Conservation (phyloP, 129 eudicot genomes). For the Artemisia argyi region DNA sequence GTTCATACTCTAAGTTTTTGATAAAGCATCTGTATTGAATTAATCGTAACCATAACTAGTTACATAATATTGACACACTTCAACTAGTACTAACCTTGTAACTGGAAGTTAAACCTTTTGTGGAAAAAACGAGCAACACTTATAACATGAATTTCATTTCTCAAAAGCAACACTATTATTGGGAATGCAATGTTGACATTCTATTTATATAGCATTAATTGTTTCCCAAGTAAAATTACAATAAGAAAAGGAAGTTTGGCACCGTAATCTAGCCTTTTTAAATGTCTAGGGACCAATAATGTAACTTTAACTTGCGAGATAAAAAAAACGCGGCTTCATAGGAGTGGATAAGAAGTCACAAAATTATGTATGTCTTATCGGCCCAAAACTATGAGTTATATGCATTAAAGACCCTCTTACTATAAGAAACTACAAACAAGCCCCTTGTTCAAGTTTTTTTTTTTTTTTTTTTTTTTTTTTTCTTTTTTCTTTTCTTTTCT, state of each 20-base stretch:
- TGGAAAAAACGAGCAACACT: background rate
- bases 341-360: background rate
- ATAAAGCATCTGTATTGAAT: no score
- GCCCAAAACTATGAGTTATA: background rate
- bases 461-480: background rate
- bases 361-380: background rate
- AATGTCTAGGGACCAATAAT: slow-evolving; percentile 10
- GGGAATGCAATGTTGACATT: background rate
- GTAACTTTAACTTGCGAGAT: background rate
- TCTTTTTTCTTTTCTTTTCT: no score
- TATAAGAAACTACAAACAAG: background rate
- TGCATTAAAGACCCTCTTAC: background rate
- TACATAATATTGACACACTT: no score
- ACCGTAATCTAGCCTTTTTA: no score
- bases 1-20: no score
- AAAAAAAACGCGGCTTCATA: background rate
- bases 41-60: no score
- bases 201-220: background rate
- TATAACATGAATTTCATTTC: background rate
- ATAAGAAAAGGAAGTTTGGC: no score
- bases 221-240: no score
- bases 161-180: slow-evolving; percentile 5
- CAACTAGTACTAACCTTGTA: no score
- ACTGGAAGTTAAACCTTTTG: background rate
- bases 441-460: background rate